Base-by-base conservation (phyloP, 2,329 filamentous ascomycete species). In the Apiospora koreana region DNA sequence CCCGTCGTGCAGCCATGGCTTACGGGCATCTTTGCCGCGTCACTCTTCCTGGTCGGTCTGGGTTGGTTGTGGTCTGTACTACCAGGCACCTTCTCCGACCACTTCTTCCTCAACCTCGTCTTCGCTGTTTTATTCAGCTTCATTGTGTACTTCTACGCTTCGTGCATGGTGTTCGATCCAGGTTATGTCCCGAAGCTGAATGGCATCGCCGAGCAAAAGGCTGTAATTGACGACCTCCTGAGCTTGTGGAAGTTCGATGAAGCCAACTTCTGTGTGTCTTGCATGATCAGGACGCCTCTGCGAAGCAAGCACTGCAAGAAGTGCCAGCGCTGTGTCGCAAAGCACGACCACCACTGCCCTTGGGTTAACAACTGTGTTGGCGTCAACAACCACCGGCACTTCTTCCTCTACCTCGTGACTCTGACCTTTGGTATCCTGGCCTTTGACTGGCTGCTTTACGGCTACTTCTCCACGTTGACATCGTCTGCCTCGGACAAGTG, bases 361-460 rank as follows among this genome's bases (percentile, higher is more conserved):
- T 99, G 96, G 96, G 93, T 98, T 31, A 93, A 97, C 82, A 98
- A 98, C 81, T 99, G 96, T 77, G 89, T 99, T 54, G 96, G 94
- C 58, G 89, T 96, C 73, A 98, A 98, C 83, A 99, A 98, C 80
- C 93, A 98, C 78, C 91, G 96, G 18, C 95, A 98, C 76, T 99
- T 99, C 81, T 93, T 98, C 77, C 84, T 98, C 67, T 99, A 98
- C 79, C 88, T 99, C 23, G 83, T 97, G 54, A 91, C 83, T 76
- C 83, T 99, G 72, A 93, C 94, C 69, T 73, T 93, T 21, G 94
- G 94, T 41, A 92, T 98, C 45, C 74, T 93, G 2, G 76, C 89
- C 1, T 91, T 94, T 74, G 88, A 97, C 74, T 89, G 88, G 79
- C 79, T 98, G 46, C 86, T 91, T 25, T 90, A 95, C 76, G 86